A percentile compares a stretch with the other conserved stretches of the same genome.
These are phyloP conservation scores for Lachnellula hyalina DNA, from an alignment of 2,329 filamentous ascomycete species.

Conservation along the genomic window DNA sequence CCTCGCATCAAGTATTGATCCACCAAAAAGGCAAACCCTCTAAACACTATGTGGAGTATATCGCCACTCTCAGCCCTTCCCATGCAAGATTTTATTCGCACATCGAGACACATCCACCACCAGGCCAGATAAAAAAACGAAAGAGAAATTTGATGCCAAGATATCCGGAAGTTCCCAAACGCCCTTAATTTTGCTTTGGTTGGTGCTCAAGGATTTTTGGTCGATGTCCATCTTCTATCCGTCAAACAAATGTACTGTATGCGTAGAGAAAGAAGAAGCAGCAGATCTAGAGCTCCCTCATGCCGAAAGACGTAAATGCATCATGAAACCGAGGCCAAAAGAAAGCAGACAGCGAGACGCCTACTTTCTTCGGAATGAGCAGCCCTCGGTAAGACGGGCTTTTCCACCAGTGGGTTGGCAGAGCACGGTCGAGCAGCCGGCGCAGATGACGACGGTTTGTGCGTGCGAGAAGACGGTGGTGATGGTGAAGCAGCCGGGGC, in stretches of 20 bases:
- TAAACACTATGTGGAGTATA: conserved; percentile 48
- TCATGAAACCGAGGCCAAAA: conserved; percentile 31
- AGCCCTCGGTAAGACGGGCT: conserved; percentile 97
- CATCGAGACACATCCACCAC: conserved; percentile 32
- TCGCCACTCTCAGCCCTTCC: conserved; percentile 47
- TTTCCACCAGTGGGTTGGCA: conserved; percentile 99
- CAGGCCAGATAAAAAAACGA: conserved; percentile 18
- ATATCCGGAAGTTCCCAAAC: conserved; percentile 76
- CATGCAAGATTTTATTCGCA: conserved; percentile 41
- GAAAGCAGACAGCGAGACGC: conserved; percentile 43
- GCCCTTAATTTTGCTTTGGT: conserved; percentile 50
- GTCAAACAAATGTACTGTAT: conserved; percentile 43
- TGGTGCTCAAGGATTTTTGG: conserved; percentile 50
- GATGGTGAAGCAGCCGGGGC: conserved; percentile 99
- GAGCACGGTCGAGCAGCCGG: conserved; percentile 97
- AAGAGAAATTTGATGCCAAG: conserved; percentile 58
- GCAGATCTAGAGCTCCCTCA: conserved; percentile 23
- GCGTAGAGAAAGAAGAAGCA: conserved; percentile 31
- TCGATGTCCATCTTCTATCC: conserved; percentile 64
- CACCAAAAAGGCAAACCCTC: conserved; percentile 29
- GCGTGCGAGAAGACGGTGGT: conserved; percentile 99
- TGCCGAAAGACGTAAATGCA: conserved; percentile 26
- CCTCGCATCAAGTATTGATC: conserved; percentile 45
- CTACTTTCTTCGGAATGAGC: conserved; percentile 99
- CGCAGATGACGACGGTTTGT: conserved; percentile 99